Base-by-base conservation (phyloP, 169 alveolate species). In the Plasmodium berghei region DNA sequence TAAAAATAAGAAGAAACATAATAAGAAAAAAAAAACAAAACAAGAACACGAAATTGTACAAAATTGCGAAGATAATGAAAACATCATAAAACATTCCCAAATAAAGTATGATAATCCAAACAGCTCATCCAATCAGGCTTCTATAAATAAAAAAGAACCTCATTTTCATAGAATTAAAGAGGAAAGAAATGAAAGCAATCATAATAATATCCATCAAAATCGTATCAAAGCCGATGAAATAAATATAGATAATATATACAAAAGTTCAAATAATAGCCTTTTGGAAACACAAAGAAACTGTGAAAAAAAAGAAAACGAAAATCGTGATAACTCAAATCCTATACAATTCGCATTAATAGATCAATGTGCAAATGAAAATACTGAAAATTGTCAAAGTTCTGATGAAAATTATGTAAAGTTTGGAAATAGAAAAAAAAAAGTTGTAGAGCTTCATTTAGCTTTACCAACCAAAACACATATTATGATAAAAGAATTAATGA, bases 391-490 rank as follows among this genome's bases (percentile, higher is more conserved):
- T 34, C 26, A 28, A 22, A 26, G 5, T 10, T 58, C 83, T 0
- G 64, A 72, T 49, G 89, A 73, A 48, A 67, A 69, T 22, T 85
- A 73, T 22, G 88, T 75, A 46, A 75, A 61, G 48, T 94, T 92
- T 56, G 93, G 88, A 14, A 92, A 92, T 26, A 94, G 95, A 20
- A 72, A 63, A 70, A 75, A 74, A 92, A 88, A 92, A 59, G 90
- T 93, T 46, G 93, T 94, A 46, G 97, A 92, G 22, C 92, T 95
- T 55, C 91, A 88, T 63, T 93, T 93, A 64, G 97, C 97, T 16
- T 62, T 94, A 55, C 97, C 97, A 40, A 83, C 97, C 8, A 94
- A 88, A 66, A 83, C 96, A 26, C 97, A 95, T 74, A 90, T 95
- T 55, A 90, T 92, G 73, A 88, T 94, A 63, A 71, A 87, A 73